Percentiles rank a stretch among this genome's conserved stretches.
phyloP scores from a whole-genome alignment of 2,329 filamentous ascomycete genomes.

The Leptographium procerum region DNA sequence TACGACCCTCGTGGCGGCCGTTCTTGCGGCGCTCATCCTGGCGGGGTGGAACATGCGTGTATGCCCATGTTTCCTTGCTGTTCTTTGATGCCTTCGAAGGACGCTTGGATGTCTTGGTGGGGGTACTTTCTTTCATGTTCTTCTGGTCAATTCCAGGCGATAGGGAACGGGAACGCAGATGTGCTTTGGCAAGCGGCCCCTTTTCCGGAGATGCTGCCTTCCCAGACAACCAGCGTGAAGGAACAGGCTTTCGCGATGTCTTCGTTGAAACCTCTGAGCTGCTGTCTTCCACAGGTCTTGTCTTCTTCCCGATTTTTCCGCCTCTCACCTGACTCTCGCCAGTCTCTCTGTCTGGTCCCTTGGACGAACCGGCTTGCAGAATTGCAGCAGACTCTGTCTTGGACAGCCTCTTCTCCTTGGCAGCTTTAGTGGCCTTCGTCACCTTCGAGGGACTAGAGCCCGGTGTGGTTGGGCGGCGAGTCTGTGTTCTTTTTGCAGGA shows the following conservation, averaged over 20 bases:
- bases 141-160: too few relatives aligned
- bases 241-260: neutral
- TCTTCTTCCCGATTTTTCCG: neutral
- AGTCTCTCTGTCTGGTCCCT: neutral
- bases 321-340: neutral
- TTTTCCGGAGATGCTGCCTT: neutral
- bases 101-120: neutral
- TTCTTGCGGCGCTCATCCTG: conserved; percentile 14
- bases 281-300: neutral
- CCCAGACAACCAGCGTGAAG: neutral
- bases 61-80: conserved; percentile 4
- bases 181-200: neutral
- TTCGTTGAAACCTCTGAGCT: neutral
- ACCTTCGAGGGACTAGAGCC: neutral
- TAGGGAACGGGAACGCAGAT: too few relatives aligned
- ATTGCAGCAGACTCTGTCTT: neutral
- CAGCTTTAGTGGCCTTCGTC: neutral
- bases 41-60: conserved; percentile 10
- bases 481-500: neutral
- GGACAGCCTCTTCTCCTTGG: neutral
- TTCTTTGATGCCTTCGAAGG: neutral
- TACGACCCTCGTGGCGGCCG: conserved; percentile 23
- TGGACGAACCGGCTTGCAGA: neutral
- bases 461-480: neutral
- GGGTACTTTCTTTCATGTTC: neutral